These are phyloP conservation scores for Psilocybe sp. DNA, from an alignment of 768 basidiomycete genomes.

Conservation along the genomic window DNA sequence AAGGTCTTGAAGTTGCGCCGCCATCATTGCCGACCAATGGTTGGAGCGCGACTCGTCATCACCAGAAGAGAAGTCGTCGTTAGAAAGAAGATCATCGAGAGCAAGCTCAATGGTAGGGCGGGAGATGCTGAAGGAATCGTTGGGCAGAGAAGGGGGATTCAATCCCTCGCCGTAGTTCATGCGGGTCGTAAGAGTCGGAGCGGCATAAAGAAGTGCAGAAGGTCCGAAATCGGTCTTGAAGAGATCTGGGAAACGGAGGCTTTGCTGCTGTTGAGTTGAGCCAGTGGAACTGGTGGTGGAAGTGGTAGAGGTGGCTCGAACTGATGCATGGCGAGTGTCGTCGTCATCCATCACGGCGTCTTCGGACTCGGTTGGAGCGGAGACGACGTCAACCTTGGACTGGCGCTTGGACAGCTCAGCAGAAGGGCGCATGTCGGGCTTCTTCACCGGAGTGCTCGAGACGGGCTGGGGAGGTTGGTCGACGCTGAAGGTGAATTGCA, in stretches of 20 bases:
- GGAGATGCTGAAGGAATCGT: constrained; percentile 57
- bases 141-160: constrained; percentile 35
- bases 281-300: constrained; percentile 13
- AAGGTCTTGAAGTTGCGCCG: not conserved
- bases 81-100: constrained; percentile 75
- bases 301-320: constrained; percentile 13
- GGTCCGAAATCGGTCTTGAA: constrained; percentile 79
- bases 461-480: constrained; percentile 58
- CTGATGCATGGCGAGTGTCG: constrained; percentile 26
- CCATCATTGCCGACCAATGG: too few species aligned
- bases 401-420: constrained; percentile 55
- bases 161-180: constrained; percentile 81
- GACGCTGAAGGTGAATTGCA: constrained; percentile 89
- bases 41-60: constrained; percentile 8
- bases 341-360: constrained; percentile 24
- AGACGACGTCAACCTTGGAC: constrained; percentile 24
- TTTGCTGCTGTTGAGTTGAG: constrained; percentile 19
- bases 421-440: constrained; percentile 66
- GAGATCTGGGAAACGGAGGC: constrained; percentile 68
- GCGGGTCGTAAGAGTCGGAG: constrained; percentile 62
- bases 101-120: constrained; percentile 85
- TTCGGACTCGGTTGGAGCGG: constrained; percentile 24
- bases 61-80: constrained; percentile 32
- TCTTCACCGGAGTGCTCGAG: constrained; percentile 48
- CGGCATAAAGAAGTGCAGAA: constrained; percentile 65